Evolutionary conservation across 225 moss, liverwort and hornwort genomes (phyloP), one percentile per base, ranked within the genome.

Genomic region (Rhytidiadelphus loreus): DNA sequence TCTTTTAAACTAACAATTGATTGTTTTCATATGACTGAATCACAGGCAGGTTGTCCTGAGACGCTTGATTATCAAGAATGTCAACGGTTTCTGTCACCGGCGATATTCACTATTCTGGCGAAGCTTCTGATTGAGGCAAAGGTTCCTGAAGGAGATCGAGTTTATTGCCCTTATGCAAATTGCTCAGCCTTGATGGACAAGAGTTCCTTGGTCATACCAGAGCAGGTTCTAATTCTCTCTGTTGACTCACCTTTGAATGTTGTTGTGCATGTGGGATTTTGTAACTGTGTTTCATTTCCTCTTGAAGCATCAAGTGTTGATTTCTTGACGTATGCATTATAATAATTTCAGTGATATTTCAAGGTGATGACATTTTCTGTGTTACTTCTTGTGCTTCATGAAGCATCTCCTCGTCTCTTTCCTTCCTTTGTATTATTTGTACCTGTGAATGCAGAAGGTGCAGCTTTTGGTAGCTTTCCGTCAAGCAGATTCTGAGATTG

Each of bases 151-250:
- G 91, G 93, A 86, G 96, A 98, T 48, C 91, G 97, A 90, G 95
- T 98, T 37, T 98, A 98, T 81, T 98, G 98, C 80, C 98, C 98
- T 4, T 95, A 95, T 89, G 91, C 93, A 83, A 96, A 96, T 83
- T 97, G 97, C 92, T 97, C 95, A 44, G 91, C 91, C 25, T 87
- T 97, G 88, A 98, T 98, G 97, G 94, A 94, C 82, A 98, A 93
- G 86, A 91, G 93, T 92, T 94, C 93, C 55, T 83, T 98, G 78
- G 89, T 50, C 53, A 43, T 88, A 28, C 84, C 92, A 75, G 89
- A 93, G 41, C 82, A 90, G 93, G 93, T 92, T 85, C 22, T 74
- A 61, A 61, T 48, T n/a, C 71, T 35, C 10, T 87, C 46, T 65
- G 19, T 58, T 58, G 20, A n/a, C 88, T 80, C 66, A 80, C 24